Conservation (phyloP, 2,329 filamentous ascomycete species). For the Arthrobotrys entomopaga region DNA sequence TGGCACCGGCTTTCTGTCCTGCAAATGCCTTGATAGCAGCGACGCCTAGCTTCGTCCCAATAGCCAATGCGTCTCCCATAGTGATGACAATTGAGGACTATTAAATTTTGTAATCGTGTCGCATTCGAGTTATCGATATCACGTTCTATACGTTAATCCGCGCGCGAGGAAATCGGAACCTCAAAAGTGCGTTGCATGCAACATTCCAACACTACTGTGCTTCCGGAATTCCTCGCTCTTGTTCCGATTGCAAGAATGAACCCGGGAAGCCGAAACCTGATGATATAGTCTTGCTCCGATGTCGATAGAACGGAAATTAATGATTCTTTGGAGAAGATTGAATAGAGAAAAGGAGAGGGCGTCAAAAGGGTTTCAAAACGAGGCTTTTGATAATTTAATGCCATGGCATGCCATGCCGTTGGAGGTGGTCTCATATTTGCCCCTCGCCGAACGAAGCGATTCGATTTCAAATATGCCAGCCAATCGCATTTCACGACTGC, state of each 20-base stretch:
- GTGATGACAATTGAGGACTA: background rate
- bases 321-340: too few species aligned
- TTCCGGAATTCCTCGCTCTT: too few species aligned
- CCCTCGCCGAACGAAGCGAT: slow-evolving; percentile 8
- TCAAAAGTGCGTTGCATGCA: background rate
- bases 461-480: slow-evolving; percentile 14
- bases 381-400: too few species aligned
- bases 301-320: too few species aligned
- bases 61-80: slow-evolving; percentile 39
- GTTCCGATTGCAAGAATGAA: too few species aligned
- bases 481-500: background rate
- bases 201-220: slow-evolving; percentile 15
- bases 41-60: slow-evolving; percentile 37
- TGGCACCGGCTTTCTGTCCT: slow-evolving; percentile 11
- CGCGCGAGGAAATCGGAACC: too few species aligned
- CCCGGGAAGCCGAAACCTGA: too few species aligned
- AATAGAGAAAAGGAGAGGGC: too few species aligned
- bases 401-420: too few species aligned
- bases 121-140: background rate
- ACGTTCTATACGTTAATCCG: too few species aligned
- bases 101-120: background rate
- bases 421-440: slow-evolving; percentile 11
- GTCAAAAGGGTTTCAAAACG: background rate
- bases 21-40: slow-evolving; percentile 39
- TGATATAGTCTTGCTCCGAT: too few species aligned